Conservation (phyloP, 441 rosid species). For the Gossypium schwendimanii region DNA sequence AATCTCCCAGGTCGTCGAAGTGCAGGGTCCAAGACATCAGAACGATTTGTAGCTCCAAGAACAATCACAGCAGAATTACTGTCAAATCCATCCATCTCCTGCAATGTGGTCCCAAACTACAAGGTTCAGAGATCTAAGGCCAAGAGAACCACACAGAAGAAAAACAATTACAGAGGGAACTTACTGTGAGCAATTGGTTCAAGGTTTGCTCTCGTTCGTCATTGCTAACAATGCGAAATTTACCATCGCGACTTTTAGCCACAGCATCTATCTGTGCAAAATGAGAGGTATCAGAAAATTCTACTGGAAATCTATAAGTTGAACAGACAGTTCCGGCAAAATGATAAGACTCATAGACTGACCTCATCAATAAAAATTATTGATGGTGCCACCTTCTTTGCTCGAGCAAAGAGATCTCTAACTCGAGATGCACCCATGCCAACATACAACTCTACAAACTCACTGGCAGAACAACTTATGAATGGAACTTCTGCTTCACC, state of each 20-base stretch:
- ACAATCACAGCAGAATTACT: conserved; percentile 78
- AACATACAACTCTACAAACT: conserved; percentile 93
- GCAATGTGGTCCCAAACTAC: conserved; percentile 22
- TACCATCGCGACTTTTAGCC: conserved; percentile 97
- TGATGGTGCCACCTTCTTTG: conserved; percentile 96
- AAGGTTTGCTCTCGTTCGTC: conserved; percentile 97
- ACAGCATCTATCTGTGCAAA: conserved; percentile 86
- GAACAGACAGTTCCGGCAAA: not conserved
- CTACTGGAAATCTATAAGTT: not conserved
- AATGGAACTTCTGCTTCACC: conserved; percentile 97
- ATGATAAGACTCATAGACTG: conserved; percentile 3
- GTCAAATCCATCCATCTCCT: conserved; percentile 99
- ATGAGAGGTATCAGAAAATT: conserved; percentile 6
- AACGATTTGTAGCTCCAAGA: conserved; percentile 81
- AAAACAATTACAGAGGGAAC: conserved; percentile 11
- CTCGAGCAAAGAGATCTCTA: conserved; percentile 89
- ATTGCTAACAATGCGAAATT: conserved; percentile 73
- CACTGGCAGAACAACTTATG: conserved; percentile 97
- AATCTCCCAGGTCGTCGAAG: conserved; percentile 97
- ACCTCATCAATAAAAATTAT: conserved; percentile 97
- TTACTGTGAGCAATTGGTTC: conserved; percentile 92
- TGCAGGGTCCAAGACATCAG: conserved; percentile 95
- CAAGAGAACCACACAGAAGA: conserved; percentile 5
- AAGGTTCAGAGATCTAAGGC: conserved; percentile 3
- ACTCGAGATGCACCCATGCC: conserved; percentile 99